These are phyloP conservation scores for Mortierella sp. DNA, from an alignment of 371 early-diverging fungal genomes.

Conservation along the genomic window DNA sequence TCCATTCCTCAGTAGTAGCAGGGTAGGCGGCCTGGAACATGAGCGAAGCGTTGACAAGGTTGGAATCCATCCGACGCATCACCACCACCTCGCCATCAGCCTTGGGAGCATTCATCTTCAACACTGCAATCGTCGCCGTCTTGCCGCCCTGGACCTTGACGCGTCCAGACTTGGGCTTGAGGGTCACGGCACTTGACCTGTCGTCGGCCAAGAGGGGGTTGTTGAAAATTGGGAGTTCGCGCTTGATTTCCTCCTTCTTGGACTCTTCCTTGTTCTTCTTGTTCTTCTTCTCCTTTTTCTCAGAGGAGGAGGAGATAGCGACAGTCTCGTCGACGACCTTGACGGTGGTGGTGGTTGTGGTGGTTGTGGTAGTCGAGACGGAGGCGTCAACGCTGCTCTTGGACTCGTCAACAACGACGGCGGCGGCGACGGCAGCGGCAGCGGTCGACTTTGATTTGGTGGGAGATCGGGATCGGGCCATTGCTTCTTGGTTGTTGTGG, in stretches of 20 bases:
- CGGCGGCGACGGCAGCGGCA: conserved; percentile 13
- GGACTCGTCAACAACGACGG: conserved; percentile 12
- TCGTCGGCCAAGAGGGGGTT: conserved; percentile 38
- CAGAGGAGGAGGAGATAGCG: background rate
- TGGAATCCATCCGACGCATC: conserved; percentile 42
- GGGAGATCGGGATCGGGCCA: conserved; percentile 26
- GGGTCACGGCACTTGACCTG: conserved; percentile 11
- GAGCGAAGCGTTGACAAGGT: conserved; percentile 30
- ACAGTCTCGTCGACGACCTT: conserved; percentile 26
- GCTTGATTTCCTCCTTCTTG: background rate
- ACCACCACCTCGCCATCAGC: conserved; percentile 35
- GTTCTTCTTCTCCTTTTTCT: background rate
- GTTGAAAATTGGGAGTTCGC: conserved; percentile 42
- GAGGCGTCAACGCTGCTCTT: background rate
- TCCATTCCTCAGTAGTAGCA: conserved; percentile 22
- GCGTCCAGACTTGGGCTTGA: conserved; percentile 42
- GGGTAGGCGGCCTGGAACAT: conserved; percentile 43
- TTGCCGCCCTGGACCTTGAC: conserved; percentile 31
- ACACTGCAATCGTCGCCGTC: conserved; percentile 20
- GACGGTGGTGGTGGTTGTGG: conserved; percentile 25
- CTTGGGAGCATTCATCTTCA: conserved; percentile 42
- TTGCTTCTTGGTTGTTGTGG: conserved; percentile 4
- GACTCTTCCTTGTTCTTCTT: background rate
- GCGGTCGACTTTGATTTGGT: conserved; percentile 22
- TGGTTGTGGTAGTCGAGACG: conserved; percentile 18